Evolutionary conservation across 306 rosid genomes (phyloP).

Genomic region (Aeschynomene evenia): DNA sequence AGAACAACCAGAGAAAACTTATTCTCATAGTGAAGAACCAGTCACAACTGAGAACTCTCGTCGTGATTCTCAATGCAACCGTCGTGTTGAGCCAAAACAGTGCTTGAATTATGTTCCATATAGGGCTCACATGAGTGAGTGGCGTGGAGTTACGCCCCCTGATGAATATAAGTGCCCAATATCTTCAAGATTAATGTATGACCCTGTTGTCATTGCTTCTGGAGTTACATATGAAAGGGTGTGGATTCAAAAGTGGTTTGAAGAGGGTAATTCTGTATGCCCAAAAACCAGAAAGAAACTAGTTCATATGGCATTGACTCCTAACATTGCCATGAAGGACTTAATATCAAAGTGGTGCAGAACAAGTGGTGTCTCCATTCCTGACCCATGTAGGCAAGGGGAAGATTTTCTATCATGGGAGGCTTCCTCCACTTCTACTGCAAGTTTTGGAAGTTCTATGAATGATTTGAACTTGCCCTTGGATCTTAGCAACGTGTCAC

Average conservation of each 20-base stretch:
- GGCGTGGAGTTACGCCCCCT: conserved; percentile 50
- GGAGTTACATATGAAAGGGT: conserved; percentile 75
- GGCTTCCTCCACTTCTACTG: conserved; percentile 57
- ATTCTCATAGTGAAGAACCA: conserved; percentile 32
- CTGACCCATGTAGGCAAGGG: conserved; percentile 48
- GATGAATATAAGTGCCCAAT: conserved; percentile 69
- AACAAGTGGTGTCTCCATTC: conserved; percentile 48
- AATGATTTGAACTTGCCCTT: conserved; percentile 59
- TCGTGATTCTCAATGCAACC: conserved; percentile 29
- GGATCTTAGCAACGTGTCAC: conserved; percentile 69
- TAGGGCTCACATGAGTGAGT: conserved; percentile 33
- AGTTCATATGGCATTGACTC: conserved; percentile 49
- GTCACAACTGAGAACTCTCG: conserved; percentile 33
- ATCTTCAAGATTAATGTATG: conserved; percentile 75
- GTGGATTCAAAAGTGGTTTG: conserved; percentile 89
- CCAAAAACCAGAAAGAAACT: conserved; percentile 59
- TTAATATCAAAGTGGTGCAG: conserved; percentile 67
- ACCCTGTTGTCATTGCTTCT: conserved; percentile 83
- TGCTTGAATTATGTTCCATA: conserved; percentile 15
- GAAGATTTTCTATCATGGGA: conserved; percentile 57
- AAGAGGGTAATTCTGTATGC: conserved; percentile 69
- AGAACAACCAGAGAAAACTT: conserved; percentile 42
- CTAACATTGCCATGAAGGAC: conserved; percentile 63
- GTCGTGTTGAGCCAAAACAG: conserved; percentile 30
- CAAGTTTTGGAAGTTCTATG: conserved; percentile 86